Base-by-base conservation (phyloP, 108 stramenopile genomes). In the Ochromonas danica region DNA sequence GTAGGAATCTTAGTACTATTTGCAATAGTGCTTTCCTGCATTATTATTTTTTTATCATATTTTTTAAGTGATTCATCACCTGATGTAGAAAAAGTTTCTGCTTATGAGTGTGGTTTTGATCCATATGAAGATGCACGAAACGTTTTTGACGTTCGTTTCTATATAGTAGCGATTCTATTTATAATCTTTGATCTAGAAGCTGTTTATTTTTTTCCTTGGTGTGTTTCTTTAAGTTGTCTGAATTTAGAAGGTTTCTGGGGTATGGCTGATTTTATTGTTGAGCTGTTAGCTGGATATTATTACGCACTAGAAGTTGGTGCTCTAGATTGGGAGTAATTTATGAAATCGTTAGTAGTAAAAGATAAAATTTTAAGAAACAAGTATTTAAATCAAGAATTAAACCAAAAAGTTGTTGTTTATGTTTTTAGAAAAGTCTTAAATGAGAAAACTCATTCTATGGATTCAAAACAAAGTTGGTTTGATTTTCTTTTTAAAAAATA, bases 81-180 rank as follows among this genome's bases (percentile, higher is more conserved):
- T 65, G 80, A 84, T 43, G 61, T 77, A 41, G 84, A 84, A 84
- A 84, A 84, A 42, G 42, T 84, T 10, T 84, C 84, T 38, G 71
- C 83, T 3, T 84, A 84, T 75, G 83, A 84, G 61, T 84, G 83
- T 77, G 83, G 83, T 36, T 84, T 84, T 84, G 83, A 84, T 71
- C 83, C 83, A 36, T 80, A 79, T 81, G 83, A 84, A 42, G 83
- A 84, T 77, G 83, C 83, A 0, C 70, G 84, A 80, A 81, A 84
- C 38, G 40, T 63, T 36, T 84, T 84, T 81, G 84, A 84, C 62
- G 77, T 84, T 1, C 61, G 80, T 14, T 84, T 84, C 42, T 84
- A 84, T 81, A 38, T 84, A 31, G 84, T 84, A 14, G 80, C 84
- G 36, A 84, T 84, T 78, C 40, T 84, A 57, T 84, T 84, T 81